Percentiles rank a stretch among this genome's conserved stretches.
These are phyloP conservation scores for Linnemannia hyalina DNA, from an alignment of 192 early-diverging fungal genomes.

Conservation along the genomic window DNA sequence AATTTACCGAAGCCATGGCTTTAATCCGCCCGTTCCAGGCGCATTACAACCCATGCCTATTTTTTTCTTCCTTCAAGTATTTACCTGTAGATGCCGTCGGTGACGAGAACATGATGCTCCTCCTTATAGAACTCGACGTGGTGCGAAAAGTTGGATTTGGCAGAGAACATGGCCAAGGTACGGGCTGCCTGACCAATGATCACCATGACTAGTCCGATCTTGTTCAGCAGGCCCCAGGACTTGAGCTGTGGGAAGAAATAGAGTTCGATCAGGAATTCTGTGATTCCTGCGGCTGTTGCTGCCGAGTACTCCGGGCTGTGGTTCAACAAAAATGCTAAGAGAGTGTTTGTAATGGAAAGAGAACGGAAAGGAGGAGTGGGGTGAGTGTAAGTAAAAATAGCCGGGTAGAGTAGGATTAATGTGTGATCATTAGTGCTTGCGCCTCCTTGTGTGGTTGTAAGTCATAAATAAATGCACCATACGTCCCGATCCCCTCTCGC, in stretches of 20 bases:
- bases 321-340: constrained; percentile 79
- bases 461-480: not conserved
- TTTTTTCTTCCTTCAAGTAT: not conserved
- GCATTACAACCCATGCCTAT: too few species aligned
- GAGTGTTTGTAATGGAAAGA: constrained; percentile 35
- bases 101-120: constrained; percentile 83
- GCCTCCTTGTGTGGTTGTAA: not conserved
- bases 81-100: constrained; percentile 89
- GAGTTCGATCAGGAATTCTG: constrained; percentile 79
- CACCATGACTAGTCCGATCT: constrained; percentile 66
- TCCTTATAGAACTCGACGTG: constrained; percentile 79
- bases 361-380: constrained; percentile 43
- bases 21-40: too few species aligned
- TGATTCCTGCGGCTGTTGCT: constrained; percentile 73
- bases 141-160: constrained; percentile 90
- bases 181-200: constrained; percentile 82
- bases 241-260: constrained; percentile 74
- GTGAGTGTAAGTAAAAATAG: not conserved
- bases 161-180: constrained; percentile 91
- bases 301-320: constrained; percentile 79
- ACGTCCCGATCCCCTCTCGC: not conserved
- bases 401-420: too few species aligned
- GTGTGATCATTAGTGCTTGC: not conserved
- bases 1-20: not conserved
- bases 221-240: constrained; percentile 56